phyloP scores from a whole-genome alignment of 176 grass and related monocot genomes.

The Phoenix dactylifera region DNA sequence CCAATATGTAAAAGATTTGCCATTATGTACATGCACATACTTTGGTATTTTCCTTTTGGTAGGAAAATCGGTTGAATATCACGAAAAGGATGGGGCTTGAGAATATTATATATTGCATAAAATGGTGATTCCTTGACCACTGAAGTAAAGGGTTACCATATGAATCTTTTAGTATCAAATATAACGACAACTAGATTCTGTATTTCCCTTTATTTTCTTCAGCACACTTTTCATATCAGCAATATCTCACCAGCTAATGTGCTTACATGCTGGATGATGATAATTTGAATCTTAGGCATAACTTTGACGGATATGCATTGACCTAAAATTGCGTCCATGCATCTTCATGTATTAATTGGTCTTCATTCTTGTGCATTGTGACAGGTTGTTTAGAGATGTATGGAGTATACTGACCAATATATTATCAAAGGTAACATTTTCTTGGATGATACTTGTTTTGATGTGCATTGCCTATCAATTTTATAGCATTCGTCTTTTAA shows the following conservation, averaged over 20 bases:
- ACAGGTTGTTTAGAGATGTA: conserved; percentile 37
- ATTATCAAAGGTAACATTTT: background rate
- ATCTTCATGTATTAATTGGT: conserved; percentile 20
- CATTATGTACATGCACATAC: background rate
- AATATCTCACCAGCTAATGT: too few relatives aligned
- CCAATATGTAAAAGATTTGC: background rate
- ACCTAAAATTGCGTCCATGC: conserved; percentile 18
- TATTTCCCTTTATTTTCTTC: too few relatives aligned
- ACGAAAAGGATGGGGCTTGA: background rate
- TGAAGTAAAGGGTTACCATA: background rate
- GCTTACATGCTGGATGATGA: too few relatives aligned
- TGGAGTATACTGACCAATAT: conserved; percentile 10
- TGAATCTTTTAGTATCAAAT: background rate
- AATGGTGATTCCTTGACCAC: conserved; percentile 3
- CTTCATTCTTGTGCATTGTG: conserved; percentile 4
- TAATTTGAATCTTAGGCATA: too few relatives aligned
- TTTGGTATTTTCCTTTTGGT: background rate
- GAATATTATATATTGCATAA: background rate
- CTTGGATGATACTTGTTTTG: background rate
- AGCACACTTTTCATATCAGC: too few relatives aligned
- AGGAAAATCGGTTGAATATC: conserved; percentile 6
- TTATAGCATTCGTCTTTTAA: too few relatives aligned
- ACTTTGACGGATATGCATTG: too few relatives aligned
- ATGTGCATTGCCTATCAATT: background rate
- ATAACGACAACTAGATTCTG: too few relatives aligned